phyloP scores from a whole-genome alignment of 2,329 filamentous ascomycete species.

The Pseudopyricularia javanii region DNA sequence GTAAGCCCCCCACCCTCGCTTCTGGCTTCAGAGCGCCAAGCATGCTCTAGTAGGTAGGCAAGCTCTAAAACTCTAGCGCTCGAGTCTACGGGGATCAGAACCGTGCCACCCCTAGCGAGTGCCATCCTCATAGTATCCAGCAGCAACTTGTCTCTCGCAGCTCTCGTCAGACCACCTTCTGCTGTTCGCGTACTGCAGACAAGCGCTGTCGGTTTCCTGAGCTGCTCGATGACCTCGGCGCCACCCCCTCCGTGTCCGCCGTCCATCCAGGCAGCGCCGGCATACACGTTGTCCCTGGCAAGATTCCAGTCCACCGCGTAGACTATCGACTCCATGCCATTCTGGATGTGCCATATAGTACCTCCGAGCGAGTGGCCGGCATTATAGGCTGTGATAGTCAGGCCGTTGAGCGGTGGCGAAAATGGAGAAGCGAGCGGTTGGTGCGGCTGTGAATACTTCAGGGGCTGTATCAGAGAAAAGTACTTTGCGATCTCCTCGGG shows the following conservation, averaged over 20 bases:
- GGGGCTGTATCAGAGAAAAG: slow-evolving; percentile 77
- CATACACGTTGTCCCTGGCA: slow-evolving; percentile 86
- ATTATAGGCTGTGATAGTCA: slow-evolving; percentile 94
- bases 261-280: slow-evolving; percentile 87
- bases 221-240: slow-evolving; percentile 82
- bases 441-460: slow-evolving; percentile 96
- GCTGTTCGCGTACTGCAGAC: slow-evolving; percentile 78
- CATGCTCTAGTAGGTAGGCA: slow-evolving; percentile 82
- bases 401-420: slow-evolving; percentile 76
- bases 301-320: slow-evolving; percentile 99
- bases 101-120: slow-evolving; percentile 72
- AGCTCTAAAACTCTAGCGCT: slow-evolving; percentile 90
- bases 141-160: slow-evolving; percentile 74
- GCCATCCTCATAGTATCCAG: slow-evolving; percentile 72
- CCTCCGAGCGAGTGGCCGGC: slow-evolving; percentile 91
- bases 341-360: slow-evolving; percentile 98
- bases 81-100: slow-evolving; percentile 87
- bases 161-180: slow-evolving; percentile 25
- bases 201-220: slow-evolving; percentile 85
- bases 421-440: slow-evolving; percentile 79
- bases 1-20: slow-evolving; percentile 35
- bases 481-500: slow-evolving; percentile 83
- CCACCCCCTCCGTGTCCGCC: slow-evolving; percentile 56
- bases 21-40: slow-evolving; percentile 61
- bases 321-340: slow-evolving; percentile 91